Conservation (phyloP, 73 alveolate species). For the Paramecium caudatum region DNA sequence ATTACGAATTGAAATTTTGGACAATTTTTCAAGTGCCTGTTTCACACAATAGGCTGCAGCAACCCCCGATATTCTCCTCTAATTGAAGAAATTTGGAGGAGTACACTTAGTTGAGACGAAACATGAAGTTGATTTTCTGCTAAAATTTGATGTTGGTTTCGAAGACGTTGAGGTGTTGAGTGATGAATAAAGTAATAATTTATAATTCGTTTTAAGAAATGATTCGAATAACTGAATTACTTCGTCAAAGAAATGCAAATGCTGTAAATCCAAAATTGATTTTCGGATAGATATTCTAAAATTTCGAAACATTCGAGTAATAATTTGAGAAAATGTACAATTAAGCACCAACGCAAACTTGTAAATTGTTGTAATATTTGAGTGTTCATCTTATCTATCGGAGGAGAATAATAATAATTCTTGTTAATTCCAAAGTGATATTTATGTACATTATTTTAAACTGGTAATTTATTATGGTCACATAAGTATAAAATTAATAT, state of each 20-base stretch:
- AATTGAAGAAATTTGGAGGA: conserved; percentile 22
- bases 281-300: not conserved
- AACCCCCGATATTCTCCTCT: not conserved
- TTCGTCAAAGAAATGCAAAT: not conserved
- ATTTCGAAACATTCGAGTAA: not conserved
- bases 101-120: conserved; percentile 1
- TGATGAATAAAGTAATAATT: conserved; percentile 20
- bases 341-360: conserved; percentile 16
- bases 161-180: not conserved
- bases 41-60: not conserved
- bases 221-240: not conserved
- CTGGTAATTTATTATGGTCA: no score
- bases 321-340: not conserved
- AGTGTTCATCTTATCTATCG: not conserved
- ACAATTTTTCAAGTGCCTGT: conserved; percentile 31
- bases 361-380: not conserved
- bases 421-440: conserved; percentile 42
- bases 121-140: not conserved
- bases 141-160: conserved; percentile 15
- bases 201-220: not conserved
- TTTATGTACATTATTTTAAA: no score
- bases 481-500: no score
- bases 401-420: conserved; percentile 12
- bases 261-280: conserved; percentile 58
- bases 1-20: conserved; percentile 71